phyloP scores from a whole-genome alignment of 257 asterid species.

The Ballota nigra region DNA sequence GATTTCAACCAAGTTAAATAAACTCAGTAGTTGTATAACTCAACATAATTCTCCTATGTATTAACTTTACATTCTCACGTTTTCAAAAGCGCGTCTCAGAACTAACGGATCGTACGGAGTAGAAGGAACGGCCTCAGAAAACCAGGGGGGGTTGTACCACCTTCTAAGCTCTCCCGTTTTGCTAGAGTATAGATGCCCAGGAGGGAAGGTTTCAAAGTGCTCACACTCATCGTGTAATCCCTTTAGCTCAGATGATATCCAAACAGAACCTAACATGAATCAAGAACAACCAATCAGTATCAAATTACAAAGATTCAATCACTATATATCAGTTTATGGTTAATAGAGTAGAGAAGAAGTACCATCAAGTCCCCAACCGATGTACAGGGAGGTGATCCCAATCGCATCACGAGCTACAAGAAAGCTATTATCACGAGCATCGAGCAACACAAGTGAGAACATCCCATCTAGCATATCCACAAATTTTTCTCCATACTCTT shows the following conservation, averaged over 20 bases:
- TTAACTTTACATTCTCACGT: conserved; percentile 38
- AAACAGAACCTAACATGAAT: conserved; percentile 65
- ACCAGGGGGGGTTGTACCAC: conserved; percentile 96
- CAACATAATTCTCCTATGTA: neutral
- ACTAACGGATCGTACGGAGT: conserved; percentile 78
- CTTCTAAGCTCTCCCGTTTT: conserved; percentile 63
- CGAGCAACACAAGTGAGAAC: conserved; percentile 89
- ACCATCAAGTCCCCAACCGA: conserved; percentile 99
- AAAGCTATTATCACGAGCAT: conserved; percentile 85
- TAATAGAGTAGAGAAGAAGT: conserved; percentile 13
- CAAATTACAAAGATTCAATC: neutral
- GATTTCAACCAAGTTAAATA: neutral
- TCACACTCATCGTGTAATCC: conserved; percentile 89
- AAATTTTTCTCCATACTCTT: conserved; percentile 84
- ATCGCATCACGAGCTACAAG: conserved; percentile 92
- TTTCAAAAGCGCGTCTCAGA: conserved; percentile 81
- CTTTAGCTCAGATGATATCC: conserved; percentile 91
- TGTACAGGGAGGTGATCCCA: conserved; percentile 89
- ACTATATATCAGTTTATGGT: neutral
- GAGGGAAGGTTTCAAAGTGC: conserved; percentile 88
- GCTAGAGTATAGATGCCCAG: conserved; percentile 92
- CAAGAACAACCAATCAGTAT: neutral
- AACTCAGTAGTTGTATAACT: neutral
- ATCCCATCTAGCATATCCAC: conserved; percentile 95
- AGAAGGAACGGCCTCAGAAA: conserved; percentile 80